Evolutionary conservation across 2,329 filamentous ascomycete genomes (phyloP).

Genomic region (Fusarium tricinctum): DNA sequence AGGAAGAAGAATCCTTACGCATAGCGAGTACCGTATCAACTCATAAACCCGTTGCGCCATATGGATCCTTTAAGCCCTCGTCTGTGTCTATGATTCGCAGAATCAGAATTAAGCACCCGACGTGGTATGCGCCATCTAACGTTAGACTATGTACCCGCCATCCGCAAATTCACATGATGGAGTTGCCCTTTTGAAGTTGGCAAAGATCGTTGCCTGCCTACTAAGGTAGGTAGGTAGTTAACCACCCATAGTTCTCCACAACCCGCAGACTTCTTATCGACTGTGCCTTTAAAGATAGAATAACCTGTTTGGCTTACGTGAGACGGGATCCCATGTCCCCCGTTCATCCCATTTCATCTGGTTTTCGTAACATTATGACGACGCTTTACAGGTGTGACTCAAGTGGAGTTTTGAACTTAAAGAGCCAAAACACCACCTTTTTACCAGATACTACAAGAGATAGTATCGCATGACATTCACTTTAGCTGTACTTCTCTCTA

Average conservation of each 20-base stretch:
- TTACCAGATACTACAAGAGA: background rate
- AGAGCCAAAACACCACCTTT: background rate
- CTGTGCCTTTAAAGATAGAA: slow-evolving; percentile 4
- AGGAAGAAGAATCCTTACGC: too few species aligned
- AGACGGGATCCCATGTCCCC: background rate
- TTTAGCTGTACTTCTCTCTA: background rate
- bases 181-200: background rate
- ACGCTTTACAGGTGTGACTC: background rate
- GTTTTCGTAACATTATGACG: slow-evolving; percentile 9
- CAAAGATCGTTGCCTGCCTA: too few species aligned
- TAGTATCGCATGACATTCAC: background rate
- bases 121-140: background rate
- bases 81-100: too few species aligned
- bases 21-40: background rate
- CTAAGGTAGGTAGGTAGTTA: too few species aligned
- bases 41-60: too few species aligned
- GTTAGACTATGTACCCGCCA: too few species aligned
- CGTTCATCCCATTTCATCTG: slow-evolving; percentile 2
- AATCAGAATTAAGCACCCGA: too few species aligned
- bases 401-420: background rate
- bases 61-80: too few species aligned
- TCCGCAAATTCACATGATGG: background rate
- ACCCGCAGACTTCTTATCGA: background rate
- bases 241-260: background rate
- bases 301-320: slow-evolving; percentile 8